Percentiles rank a stretch among this genome's conserved stretches.
Evolutionary conservation across 495 filamentous ascomycete species (phyloP).

Genomic region (Penicillium parvum): DNA sequence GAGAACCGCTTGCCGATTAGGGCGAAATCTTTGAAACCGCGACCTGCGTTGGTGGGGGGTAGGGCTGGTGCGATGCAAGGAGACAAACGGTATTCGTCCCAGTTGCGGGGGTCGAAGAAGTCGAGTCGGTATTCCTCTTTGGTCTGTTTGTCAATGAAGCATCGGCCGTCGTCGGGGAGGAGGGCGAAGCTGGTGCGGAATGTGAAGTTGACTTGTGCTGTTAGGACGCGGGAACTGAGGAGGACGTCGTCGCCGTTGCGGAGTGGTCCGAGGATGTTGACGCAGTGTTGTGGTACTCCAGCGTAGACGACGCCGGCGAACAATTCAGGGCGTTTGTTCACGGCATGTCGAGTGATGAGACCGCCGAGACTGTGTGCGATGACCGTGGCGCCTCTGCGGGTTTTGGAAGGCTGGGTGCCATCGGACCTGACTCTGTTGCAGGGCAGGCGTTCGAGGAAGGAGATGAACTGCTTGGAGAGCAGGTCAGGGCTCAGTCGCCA

Average conservation of each 20-base stretch:
- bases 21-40: conserved; percentile 43
- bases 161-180: conserved; percentile 81
- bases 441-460: conserved; percentile 68
- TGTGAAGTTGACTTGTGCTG: conserved; percentile 92
- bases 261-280: conserved; percentile 87
- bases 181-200: conserved; percentile 82
- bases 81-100: conserved; percentile 74
- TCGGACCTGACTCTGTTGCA: conserved; percentile 50
- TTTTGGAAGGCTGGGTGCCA: not conserved
- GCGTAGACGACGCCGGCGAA: conserved; percentile 86
- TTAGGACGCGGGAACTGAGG: conserved; percentile 83
- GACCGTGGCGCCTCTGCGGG: conserved; percentile 63
- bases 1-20: conserved; percentile 38
- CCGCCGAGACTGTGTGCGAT: conserved; percentile 90
- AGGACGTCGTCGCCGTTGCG: conserved; percentile 89
- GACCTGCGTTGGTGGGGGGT: conserved; percentile 32
- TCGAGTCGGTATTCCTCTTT: conserved; percentile 75
- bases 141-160: conserved; percentile 80
- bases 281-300: conserved; percentile 77
- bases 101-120: conserved; percentile 76
- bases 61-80: conserved; percentile 67
- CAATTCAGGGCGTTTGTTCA: conserved; percentile 82
- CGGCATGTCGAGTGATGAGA: conserved; percentile 81
- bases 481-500: conserved; percentile 86
- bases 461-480: conserved; percentile 61